Evolutionary conservation across 2,329 filamentous ascomycete species (phyloP).

Genomic region (Rhytidhysteron rufulum): DNA sequence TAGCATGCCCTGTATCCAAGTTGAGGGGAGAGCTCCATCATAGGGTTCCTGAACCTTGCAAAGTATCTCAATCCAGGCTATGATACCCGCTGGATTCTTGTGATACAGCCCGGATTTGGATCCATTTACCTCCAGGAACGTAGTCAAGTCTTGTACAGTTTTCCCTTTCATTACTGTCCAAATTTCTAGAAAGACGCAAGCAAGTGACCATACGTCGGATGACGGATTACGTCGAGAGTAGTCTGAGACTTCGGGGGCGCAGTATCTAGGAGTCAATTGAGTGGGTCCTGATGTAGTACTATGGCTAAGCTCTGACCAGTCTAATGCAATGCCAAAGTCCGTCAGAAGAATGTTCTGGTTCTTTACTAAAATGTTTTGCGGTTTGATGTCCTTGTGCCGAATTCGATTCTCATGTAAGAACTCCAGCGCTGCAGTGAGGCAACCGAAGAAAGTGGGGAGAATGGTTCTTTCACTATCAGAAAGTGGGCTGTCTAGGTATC

Average conservation of each 20-base stretch:
- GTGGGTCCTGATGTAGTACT: neutral
- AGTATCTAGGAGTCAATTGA: neutral
- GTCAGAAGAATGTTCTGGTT: neutral
- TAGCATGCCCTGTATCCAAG: neutral
- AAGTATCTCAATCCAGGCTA: neutral
- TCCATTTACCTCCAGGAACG: neutral
- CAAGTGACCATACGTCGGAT: neutral
- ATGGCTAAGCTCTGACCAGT: neutral
- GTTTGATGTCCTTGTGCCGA: conserved; percentile 81
- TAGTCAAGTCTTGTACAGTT: neutral
- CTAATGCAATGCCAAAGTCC: conserved; percentile 2
- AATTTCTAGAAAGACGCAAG: neutral
- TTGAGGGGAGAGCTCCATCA: neutral
- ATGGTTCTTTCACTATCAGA: neutral
- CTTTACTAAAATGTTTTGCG: conserved; percentile 78
- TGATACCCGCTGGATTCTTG: neutral
- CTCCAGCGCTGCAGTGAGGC: conserved; percentile 14
- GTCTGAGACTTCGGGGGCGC: neutral
- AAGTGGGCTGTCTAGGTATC: neutral
- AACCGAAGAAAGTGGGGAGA: conserved; percentile 16
- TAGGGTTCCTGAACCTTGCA: neutral
- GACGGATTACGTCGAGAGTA: neutral
- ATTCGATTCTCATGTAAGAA: conserved; percentile 14
- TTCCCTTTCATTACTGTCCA: neutral
- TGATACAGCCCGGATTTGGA: neutral